Base-by-base conservation (phyloP, 441 rosid species). In the Dalechampia spathulata region DNA sequence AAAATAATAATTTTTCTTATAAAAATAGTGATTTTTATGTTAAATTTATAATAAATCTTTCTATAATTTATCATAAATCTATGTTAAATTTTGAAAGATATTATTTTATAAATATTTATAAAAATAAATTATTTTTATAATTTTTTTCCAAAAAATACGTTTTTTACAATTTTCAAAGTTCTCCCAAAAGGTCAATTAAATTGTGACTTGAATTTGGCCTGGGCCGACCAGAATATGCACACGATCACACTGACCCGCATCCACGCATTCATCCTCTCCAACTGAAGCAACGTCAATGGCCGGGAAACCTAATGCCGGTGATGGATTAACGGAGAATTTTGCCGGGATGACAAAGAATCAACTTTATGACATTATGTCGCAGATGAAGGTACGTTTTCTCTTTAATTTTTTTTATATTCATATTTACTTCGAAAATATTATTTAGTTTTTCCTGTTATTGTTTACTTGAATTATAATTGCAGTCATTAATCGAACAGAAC, bases 261-360 rank as follows among this genome's bases (percentile, higher is more conserved):
- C 23, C 36, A 27, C 38, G 7, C 17, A 22, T 9, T 3, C 20
- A 17, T 21, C 49, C 36, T 16, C 51, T 48, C 50, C 14, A 42
- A 30, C n/a, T 49, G 48, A 45, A 66, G 54, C 25, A 62, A 20
- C 34, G 27, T 54, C 71, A 32, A 90, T 90, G 97, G 81, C 91
- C 68, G 81, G 79, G 64, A 83, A 83, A 74, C 72, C 83, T 42
- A 42, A 71, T 27, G 36, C 74, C 72, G 92, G 90, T 54, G 96
- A 92, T 10, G 88, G 83, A 2, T 66, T 82, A 37, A 70, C 90
- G 52, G 78, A 77, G 68, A 82, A 73, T 70, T 66, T 89, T 12
- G 87, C 97, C 61, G 96, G 96, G 7, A 86, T 89, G 96, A 86
- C 97, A 0, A 92, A 89, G 78, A 89, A 72, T 66, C 92, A 89